Percentiles rank a stretch among this genome's conserved stretches.
Evolutionary conservation across 768 basidiomycete species (phyloP).

Genomic region (Mycena capillaripes): DNA sequence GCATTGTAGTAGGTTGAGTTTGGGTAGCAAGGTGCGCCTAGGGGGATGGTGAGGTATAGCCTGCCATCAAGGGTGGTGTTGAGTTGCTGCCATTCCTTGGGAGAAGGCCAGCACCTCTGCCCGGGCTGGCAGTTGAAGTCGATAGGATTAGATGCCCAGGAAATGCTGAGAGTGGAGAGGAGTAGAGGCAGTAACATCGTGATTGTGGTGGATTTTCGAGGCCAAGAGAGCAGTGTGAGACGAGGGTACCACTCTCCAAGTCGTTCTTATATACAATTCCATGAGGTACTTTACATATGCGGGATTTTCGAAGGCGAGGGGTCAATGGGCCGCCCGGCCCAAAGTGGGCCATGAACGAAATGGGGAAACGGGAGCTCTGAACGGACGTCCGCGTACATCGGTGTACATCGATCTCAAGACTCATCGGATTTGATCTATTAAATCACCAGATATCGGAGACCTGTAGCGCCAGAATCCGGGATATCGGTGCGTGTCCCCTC

Average conservation of each 20-base stretch:
- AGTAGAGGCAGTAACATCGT: slow-evolving; percentile 26
- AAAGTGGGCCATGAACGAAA: slow-evolving; percentile 19
- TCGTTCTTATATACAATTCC: slow-evolving; percentile 18
- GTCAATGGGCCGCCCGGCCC: slow-evolving; percentile 10
- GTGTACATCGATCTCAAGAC: background rate
- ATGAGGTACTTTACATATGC: background rate
- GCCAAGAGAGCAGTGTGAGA: slow-evolving; percentile 14
- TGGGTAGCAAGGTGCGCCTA: slow-evolving; percentile 23
- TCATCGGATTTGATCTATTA: slow-evolving; percentile 16
- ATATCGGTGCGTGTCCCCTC: too few relatives aligned
- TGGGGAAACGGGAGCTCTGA: slow-evolving; percentile 16
- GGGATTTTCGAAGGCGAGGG: slow-evolving; percentile 21
- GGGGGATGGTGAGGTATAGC: slow-evolving; percentile 21
- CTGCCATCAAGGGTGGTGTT: slow-evolving; percentile 23
- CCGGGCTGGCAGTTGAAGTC: slow-evolving; percentile 27
- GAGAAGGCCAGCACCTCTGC: slow-evolving; percentile 28
- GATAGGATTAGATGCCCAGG: slow-evolving; percentile 28
- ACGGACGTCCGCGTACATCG: slow-evolving; percentile 23
- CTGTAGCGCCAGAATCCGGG: too few relatives aligned
- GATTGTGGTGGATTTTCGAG: slow-evolving; percentile 21
- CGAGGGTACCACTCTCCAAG: slow-evolving; percentile 19
- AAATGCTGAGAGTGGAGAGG: slow-evolving; percentile 26
- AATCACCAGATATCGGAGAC: background rate
- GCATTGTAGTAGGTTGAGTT: slow-evolving; percentile 20
- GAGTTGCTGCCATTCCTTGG: slow-evolving; percentile 23